Evolutionary conservation across 2,329 filamentous ascomycete species (phyloP).

Genomic region (Hypoxylon rubiginosum): DNA sequence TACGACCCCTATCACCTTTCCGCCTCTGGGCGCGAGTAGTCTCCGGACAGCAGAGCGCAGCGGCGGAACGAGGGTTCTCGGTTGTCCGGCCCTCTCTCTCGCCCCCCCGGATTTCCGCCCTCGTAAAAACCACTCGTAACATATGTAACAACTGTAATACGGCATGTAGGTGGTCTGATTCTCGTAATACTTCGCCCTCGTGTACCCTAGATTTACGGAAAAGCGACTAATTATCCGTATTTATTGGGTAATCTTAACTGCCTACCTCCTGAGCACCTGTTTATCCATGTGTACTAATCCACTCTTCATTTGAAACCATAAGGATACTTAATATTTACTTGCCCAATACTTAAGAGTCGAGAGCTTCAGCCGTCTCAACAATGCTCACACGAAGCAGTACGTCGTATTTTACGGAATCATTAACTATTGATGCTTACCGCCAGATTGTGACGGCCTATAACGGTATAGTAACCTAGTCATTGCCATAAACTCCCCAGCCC

Average conservation of each 20-base stretch:
- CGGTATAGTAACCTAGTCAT: constrained; percentile 25
- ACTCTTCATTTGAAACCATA: too few species aligned
- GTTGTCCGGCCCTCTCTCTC: constrained; percentile 13
- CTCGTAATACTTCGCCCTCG: too few species aligned
- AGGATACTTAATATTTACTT: too few species aligned
- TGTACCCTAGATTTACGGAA: too few species aligned
- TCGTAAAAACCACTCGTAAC: not conserved
- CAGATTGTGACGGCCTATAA: constrained; percentile 32
- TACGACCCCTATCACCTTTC: not conserved
- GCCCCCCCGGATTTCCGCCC: constrained; percentile 1
- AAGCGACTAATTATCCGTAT: too few species aligned
- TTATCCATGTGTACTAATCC: too few species aligned
- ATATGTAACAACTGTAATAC: not conserved
- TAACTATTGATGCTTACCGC: constrained; percentile 40
- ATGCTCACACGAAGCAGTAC: not conserved
- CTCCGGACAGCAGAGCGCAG: constrained; percentile 13
- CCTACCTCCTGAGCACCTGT: too few species aligned
- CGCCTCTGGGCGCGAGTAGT: constrained; percentile 6
- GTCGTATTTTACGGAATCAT: constrained; percentile 36
- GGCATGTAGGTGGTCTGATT: too few species aligned
- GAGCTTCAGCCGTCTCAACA: not conserved
- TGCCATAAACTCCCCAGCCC: constrained; percentile 38
- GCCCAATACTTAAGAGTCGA: too few species aligned
- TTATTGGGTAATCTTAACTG: too few species aligned
- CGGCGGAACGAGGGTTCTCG: constrained; percentile 2